phyloP scores from a whole-genome alignment of 1,284 basidiomycete genomes.

The Apiotrichum porosum region DNA sequence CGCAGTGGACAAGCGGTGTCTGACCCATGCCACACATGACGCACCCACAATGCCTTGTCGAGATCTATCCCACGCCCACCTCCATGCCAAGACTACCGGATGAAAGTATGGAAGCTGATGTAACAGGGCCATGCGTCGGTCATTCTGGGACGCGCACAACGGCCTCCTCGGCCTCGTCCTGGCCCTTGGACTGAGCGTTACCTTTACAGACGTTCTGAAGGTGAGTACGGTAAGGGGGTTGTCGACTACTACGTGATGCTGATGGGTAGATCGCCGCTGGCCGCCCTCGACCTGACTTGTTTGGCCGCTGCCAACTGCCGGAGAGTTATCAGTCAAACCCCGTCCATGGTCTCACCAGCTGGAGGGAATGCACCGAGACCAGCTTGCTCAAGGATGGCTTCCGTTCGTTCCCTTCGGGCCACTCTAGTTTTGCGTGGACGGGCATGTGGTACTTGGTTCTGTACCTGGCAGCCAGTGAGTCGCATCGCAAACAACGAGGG shows the following conservation, averaged over 20 bases:
- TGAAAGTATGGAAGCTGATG: no score
- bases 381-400: constrained; percentile 78
- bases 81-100: no score
- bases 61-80: no score
- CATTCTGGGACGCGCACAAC: constrained; percentile 84
- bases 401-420: constrained; percentile 87
- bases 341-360: constrained; percentile 66
- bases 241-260: neutral
- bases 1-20: neutral
- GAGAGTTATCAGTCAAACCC: constrained; percentile 60
- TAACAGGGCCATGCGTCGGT: constrained; percentile 57
- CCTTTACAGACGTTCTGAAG: constrained; percentile 79
- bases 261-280: constrained; percentile 59
- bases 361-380: constrained; percentile 70
- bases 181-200: constrained; percentile 47
- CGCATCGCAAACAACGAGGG: no score
- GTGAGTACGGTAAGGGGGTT: constrained; percentile 26
- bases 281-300: constrained; percentile 77
- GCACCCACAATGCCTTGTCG: no score
- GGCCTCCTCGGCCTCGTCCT: constrained; percentile 60
- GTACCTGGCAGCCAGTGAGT: constrained; percentile 53
- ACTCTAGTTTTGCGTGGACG: constrained; percentile 60
- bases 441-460: constrained; percentile 47
- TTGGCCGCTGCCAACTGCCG: constrained; percentile 77
- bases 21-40: no score